phyloP scores from a whole-genome alignment of 768 basidiomycete genomes.

The Boletellus sp. region DNA sequence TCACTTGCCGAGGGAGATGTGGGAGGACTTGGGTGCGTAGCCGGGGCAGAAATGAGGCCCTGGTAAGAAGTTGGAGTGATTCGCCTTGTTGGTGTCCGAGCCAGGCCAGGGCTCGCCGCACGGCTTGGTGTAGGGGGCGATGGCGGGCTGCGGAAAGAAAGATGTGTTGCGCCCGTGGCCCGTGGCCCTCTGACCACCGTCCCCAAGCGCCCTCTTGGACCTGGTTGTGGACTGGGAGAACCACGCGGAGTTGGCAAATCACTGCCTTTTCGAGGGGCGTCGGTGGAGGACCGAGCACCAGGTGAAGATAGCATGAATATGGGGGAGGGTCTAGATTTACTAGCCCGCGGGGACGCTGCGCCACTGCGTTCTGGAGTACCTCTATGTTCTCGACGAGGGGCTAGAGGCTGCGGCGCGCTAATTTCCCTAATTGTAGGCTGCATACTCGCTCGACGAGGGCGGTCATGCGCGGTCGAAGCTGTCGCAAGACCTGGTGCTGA shows the following conservation, averaged over 20 bases:
- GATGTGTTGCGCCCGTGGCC: conserved; percentile 39
- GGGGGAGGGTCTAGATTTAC: conserved; percentile 32
- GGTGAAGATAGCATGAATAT: conserved; percentile 29
- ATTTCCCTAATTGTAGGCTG: conserved; percentile 37
- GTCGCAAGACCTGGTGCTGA: conserved; percentile 46
- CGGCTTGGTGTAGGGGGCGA: conserved; percentile 38
- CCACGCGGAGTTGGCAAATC: conserved; percentile 44
- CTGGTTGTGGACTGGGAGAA: conserved; percentile 45
- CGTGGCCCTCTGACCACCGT: conserved; percentile 35
- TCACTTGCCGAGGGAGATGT: conserved; percentile 30
- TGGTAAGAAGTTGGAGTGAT: conserved; percentile 40
- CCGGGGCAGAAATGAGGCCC: conserved; percentile 45
- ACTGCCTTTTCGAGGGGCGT: conserved; percentile 34
- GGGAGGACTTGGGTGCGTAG: conserved; percentile 40
- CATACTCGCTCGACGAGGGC: conserved; percentile 39
- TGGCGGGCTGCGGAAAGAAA: conserved; percentile 38
- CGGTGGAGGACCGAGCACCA: conserved; percentile 30
- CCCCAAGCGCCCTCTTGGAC: conserved; percentile 34
- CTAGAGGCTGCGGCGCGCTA: conserved; percentile 37
- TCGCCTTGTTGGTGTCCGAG: conserved; percentile 40
- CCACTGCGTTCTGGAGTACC: conserved; percentile 24
- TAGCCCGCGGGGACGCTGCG: conserved; percentile 31
- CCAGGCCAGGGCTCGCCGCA: conserved; percentile 40
- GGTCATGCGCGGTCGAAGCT: conserved; percentile 46
- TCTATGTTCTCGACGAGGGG: conserved; percentile 32